Percentiles rank a stretch among this genome's conserved stretches.
Evolutionary conservation across 2,329 filamentous ascomycete species (phyloP).

Genomic region (Ascocoryne sarcoides): DNA sequence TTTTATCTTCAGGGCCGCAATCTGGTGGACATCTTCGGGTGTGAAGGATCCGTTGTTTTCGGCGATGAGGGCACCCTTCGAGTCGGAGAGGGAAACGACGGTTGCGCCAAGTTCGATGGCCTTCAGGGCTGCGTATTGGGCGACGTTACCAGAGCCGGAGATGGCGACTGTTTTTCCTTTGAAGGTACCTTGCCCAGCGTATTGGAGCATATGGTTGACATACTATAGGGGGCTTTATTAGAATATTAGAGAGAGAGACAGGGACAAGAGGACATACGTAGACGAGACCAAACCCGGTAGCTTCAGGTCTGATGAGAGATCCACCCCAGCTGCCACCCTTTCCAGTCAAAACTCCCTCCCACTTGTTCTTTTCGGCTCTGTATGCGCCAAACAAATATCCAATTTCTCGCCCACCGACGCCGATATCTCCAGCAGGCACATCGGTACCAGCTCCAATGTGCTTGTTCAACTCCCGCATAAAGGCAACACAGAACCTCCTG

Average conservation of each 20-base stretch:
- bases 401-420: slow-evolving; percentile 84
- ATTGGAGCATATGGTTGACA: slow-evolving; percentile 88
- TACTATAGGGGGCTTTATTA: slow-evolving; percentile 39
- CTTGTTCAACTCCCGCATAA: slow-evolving; percentile 92
- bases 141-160: slow-evolving; percentile 95
- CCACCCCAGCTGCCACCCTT: slow-evolving; percentile 94
- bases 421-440: slow-evolving; percentile 94
- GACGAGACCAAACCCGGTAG: slow-evolving; percentile 90
- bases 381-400: slow-evolving; percentile 94
- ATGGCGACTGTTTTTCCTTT: slow-evolving; percentile 88
- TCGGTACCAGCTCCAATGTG: slow-evolving; percentile 96
- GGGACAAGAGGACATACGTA: slow-evolving; percentile 48
- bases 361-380: slow-evolving; percentile 78
- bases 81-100: slow-evolving; percentile 90
- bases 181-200: slow-evolving; percentile 80
- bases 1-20: slow-evolving; percentile 78
- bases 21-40: slow-evolving; percentile 67
- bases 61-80: slow-evolving; percentile 74
- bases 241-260: background rate
- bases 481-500: slow-evolving; percentile 89
- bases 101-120: slow-evolving; percentile 90
- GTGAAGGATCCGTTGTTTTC: slow-evolving; percentile 63
- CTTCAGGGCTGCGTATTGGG: slow-evolving; percentile 95
- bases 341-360: slow-evolving; percentile 93
- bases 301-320: slow-evolving; percentile 88